A percentile compares a stretch with the other conserved stretches of the same genome.
Conservation (phyloP, 1,139 yeast species). For the Williopsis jadinii region DNA sequence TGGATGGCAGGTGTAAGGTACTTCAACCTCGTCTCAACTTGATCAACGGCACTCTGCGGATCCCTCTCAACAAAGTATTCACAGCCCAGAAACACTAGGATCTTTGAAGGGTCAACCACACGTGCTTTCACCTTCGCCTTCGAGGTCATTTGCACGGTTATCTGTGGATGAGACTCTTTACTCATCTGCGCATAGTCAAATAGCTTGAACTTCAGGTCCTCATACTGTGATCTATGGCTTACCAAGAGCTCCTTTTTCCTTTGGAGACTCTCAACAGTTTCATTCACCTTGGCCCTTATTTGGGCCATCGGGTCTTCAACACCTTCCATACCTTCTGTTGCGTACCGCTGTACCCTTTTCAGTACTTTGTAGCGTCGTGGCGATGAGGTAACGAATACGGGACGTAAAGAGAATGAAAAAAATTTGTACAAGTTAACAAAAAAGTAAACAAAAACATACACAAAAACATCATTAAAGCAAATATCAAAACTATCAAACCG, state of each 20-base stretch:
- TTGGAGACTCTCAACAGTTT: constrained; percentile 23
- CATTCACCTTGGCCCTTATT: constrained; percentile 20
- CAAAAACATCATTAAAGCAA: neutral
- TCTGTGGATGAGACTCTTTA: constrained; percentile 10
- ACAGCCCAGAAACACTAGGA: constrained; percentile 48
- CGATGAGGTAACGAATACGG: neutral
- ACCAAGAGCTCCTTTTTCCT: constrained; percentile 23
- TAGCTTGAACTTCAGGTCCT: constrained; percentile 23
- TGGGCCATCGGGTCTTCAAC: constrained; percentile 18
- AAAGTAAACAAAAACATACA: neutral
- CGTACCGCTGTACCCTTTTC: neutral
- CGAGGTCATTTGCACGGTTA: constrained; percentile 17
- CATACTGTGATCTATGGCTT: constrained; percentile 26
- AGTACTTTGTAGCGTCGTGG: neutral
- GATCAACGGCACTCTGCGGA: constrained; percentile 36
- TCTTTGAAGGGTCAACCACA: constrained; percentile 27
- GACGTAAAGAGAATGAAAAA: too few relatives aligned
- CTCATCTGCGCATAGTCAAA: constrained; percentile 13
- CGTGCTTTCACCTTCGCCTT: constrained; percentile 27
- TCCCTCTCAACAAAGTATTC: constrained; percentile 51
- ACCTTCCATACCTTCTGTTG: neutral
- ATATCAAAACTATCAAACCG: constrained; percentile 1
- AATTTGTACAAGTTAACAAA: too few relatives aligned
- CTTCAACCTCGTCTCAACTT: constrained; percentile 34
- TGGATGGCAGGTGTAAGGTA: constrained; percentile 33